Base-by-base conservation (phyloP, 306 rosid species). In the Sphenostylis stenocarpa region DNA sequence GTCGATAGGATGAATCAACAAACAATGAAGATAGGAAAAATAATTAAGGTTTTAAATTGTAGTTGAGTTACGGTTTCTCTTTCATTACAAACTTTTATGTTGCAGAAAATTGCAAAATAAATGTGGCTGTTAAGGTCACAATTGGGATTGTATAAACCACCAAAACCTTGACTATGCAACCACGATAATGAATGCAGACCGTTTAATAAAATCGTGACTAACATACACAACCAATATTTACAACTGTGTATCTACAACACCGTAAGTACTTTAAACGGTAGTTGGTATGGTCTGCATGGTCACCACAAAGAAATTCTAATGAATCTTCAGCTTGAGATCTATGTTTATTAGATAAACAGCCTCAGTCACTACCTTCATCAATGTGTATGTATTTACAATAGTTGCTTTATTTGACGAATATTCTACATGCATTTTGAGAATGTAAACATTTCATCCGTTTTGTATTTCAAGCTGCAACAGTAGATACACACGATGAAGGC, bases 291-390 rank as follows among this genome's bases (percentile, higher is more conserved):
- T 49, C 13, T 71, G 49, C 49, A 49, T 9, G 55, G 4, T 47
- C 77, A 41, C 20, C 36, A 72, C 20, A 26, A 71, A 49, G 45
- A 39, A 72, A 48, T 58, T 70, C 64, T 33, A 58, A 23, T 36
- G 44, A 47, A 48, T 24, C 24, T 61, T 20, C 26, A 33, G 19
- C 38, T 70, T 41, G 21, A 70, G n/a, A 28, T 17, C 28, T 16
- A 11, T 21, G 49, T 28, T 62, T 39, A 36, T 33, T 47, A 69
- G 20, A 62, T 26, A 24, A 51, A 53, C 57, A 13, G 44, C 13
- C 20, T 31, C 53, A 23, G 64, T 33, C 34, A 16, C 31, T 49
- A 23, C 44, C 4, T 78, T 65, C 13, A 16, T 31, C 53, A 26
- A 16, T 2, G 34, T 20, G 19, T 43, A 68, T 29, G 43, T 2